Conservation (phyloP, 768 basidiomycete species). For the Agrocybe pediades region DNA sequence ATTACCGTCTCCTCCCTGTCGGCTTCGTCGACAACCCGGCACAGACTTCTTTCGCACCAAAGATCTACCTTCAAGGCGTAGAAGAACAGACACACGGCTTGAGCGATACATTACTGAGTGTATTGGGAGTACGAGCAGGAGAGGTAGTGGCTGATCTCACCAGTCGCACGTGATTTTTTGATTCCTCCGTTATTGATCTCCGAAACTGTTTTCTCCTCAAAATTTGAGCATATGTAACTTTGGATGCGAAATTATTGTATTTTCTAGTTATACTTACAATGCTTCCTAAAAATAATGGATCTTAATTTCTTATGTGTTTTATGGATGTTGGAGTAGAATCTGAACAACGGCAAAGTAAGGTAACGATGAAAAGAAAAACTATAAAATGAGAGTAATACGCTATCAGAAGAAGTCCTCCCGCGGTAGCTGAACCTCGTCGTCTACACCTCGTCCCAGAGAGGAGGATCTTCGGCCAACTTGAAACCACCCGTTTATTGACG, state of each 20-base stretch:
- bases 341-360: too few species aligned
- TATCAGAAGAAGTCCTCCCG: too few species aligned
- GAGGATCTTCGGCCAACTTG: neutral
- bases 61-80: slow-evolving; percentile 37
- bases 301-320: too few species aligned
- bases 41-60: slow-evolving; percentile 15
- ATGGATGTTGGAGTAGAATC: too few species aligned
- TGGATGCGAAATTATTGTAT: neutral
- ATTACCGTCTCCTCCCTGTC: slow-evolving; percentile 41
- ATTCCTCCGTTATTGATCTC: too few species aligned
- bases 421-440: neutral
- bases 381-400: too few species aligned
- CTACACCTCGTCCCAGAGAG: slow-evolving; percentile 21
- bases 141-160: slow-evolving; percentile 42
- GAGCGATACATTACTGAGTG: slow-evolving; percentile 49
- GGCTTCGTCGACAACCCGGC: slow-evolving; percentile 6
- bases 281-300: too few species aligned
- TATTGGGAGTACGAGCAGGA: slow-evolving; percentile 43
- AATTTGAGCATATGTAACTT: slow-evolving; percentile 4
- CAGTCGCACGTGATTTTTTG: neutral
- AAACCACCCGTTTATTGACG: slow-evolving; percentile 35
- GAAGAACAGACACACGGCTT: slow-evolving; percentile 42
- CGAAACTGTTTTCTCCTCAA: neutral
- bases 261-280: too few species aligned
- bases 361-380: too few species aligned